phyloP scores from a whole-genome alignment of 2,329 filamentous ascomycete species.

The Fusarium concolor region DNA sequence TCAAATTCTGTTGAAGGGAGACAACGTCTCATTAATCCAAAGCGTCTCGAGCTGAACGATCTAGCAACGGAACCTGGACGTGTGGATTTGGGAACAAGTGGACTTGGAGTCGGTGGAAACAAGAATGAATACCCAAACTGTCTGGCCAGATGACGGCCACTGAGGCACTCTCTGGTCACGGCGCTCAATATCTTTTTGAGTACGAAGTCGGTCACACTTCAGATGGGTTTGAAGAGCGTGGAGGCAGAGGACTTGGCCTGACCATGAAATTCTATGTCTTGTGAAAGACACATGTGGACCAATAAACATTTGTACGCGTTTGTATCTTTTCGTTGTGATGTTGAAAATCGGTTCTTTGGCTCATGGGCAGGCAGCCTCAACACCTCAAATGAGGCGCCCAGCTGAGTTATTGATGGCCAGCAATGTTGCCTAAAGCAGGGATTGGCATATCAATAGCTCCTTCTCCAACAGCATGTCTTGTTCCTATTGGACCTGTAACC shows the following conservation, averaged over 20 bases:
- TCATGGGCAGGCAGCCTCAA: background rate
- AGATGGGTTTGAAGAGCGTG: slow-evolving; percentile 13
- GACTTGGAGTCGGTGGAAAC: slow-evolving; percentile 15
- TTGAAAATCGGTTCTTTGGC: background rate
- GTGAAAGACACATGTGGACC: slow-evolving; percentile 17
- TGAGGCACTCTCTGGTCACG: slow-evolving; percentile 31
- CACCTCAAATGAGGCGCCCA: no score
- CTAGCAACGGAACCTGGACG: slow-evolving; percentile 4
- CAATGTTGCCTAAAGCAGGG: background rate
- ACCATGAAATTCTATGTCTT: slow-evolving; percentile 22
- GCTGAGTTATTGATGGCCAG: background rate
- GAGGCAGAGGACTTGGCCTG: slow-evolving; percentile 21
- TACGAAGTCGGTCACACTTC: slow-evolving; percentile 5
- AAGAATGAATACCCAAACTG: slow-evolving; percentile 36
- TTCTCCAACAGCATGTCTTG: background rate
- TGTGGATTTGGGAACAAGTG: slow-evolving; percentile 12
- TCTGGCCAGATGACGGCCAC: slow-evolving; percentile 20
- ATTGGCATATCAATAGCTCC: background rate
- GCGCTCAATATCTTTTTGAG: slow-evolving; percentile 18
- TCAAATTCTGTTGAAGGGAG: slow-evolving; percentile 87
- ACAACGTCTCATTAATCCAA: slow-evolving; percentile 88
- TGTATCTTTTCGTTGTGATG: background rate
- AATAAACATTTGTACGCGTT: slow-evolving; percentile 30
- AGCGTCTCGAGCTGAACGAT: slow-evolving; percentile 52
- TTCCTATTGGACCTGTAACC: background rate